Percentiles rank a stretch among this genome's conserved stretches.
phyloP scores from a whole-genome alignment of 2,329 filamentous ascomycete species.

The Diaporthe citrichinensis region DNA sequence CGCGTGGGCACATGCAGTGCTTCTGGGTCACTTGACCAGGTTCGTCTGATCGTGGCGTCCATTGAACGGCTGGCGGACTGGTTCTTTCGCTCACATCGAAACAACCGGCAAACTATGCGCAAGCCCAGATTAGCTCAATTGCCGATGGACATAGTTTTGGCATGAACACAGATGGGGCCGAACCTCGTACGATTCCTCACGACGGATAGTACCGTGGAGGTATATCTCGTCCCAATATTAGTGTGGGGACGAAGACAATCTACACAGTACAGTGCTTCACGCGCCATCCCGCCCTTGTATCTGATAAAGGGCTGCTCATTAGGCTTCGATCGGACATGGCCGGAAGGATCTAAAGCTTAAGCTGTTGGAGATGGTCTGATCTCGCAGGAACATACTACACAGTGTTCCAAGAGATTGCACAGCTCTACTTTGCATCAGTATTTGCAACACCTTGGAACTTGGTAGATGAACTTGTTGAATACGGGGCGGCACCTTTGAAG shows the following conservation, averaged over 20 bases:
- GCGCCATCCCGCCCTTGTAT: not conserved
- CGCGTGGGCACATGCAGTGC: conserved; percentile 7
- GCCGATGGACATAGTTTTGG: not conserved
- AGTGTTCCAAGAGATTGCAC: not conserved
- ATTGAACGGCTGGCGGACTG: not conserved
- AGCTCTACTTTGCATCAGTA: not conserved
- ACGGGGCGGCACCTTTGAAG: too few species aligned
- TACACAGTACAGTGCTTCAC: not conserved
- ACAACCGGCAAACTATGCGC: not conserved
- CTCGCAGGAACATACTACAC: not conserved
- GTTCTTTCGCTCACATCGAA: too few species aligned
- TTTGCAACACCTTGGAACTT: too few species aligned
- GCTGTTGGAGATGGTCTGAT: not conserved
- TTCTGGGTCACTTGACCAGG: conserved; percentile 18
- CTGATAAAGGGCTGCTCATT: not conserved
- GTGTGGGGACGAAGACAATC: not conserved
- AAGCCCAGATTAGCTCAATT: conserved; percentile 11
- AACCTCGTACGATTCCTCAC: conserved; percentile 4
- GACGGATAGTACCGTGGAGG: not conserved
- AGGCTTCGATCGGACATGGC: not conserved
- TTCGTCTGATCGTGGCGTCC: not conserved
- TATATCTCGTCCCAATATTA: conserved; percentile 9
- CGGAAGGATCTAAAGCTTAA: not conserved
- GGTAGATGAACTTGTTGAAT: not conserved
- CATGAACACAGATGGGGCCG: not conserved